A percentile compares a stretch with the other conserved stretches of the same genome.
Conservation (phyloP, 2,329 filamentous ascomycete species). For the Calonectria multiphialidica region DNA sequence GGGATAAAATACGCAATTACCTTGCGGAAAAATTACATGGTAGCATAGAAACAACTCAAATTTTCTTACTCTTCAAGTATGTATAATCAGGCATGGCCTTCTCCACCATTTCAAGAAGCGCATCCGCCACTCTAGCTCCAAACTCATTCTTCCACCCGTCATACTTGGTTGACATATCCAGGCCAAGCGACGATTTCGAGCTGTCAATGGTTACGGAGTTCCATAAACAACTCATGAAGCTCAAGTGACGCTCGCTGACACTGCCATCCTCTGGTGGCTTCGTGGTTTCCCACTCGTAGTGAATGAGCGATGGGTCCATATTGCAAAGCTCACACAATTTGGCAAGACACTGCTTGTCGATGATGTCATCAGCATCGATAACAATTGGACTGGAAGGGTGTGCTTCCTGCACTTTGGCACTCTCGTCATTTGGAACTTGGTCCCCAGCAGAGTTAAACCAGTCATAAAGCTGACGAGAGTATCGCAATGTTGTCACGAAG, state of each 20-base stretch:
- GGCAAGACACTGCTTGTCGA: not conserved
- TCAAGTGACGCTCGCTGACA: not conserved
- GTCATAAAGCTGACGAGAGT: slow-evolving; percentile 4
- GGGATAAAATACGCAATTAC: too few relatives aligned
- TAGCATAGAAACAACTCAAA: not conserved
- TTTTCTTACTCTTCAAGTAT: not conserved
- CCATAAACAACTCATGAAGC: not conserved
- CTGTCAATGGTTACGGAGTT: not conserved
- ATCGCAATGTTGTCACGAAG: not conserved
- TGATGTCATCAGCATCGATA: slow-evolving; percentile 4
- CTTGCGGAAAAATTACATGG: too few relatives aligned
- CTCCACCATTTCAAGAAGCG: not conserved
- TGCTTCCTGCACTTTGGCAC: not conserved
- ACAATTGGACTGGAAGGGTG: not conserved
- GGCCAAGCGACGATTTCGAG: not conserved
- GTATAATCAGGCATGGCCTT: not conserved
- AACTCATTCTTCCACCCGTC: not conserved
- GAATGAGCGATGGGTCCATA: not conserved
- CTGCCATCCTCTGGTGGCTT: not conserved
- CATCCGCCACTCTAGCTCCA: not conserved
- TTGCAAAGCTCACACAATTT: not conserved
- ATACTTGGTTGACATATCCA: not conserved
- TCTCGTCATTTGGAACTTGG: not conserved
- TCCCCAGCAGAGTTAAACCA: not conserved
- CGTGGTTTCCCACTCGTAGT: not conserved